Evolutionary conservation across 23 red algal species (phyloP).

Genomic region (Gracilariopsis chorda): DNA sequence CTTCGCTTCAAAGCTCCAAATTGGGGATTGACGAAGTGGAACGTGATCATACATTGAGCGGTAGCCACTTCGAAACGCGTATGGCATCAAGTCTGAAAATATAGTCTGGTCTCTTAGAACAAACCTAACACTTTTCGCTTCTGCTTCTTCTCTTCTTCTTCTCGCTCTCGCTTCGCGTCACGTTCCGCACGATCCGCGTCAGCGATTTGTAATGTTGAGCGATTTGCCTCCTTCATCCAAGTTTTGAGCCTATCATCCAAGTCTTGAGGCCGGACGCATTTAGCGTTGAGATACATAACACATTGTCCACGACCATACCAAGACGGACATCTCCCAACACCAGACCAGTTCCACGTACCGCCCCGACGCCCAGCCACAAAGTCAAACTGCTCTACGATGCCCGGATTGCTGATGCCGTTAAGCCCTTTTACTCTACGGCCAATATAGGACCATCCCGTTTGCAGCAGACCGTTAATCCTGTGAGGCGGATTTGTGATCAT

Average conservation of each 20-base stretch:
- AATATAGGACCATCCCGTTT: slow-evolving; percentile 46
- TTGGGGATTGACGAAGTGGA: too few relatives aligned
- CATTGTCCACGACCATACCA: slow-evolving; percentile 72
- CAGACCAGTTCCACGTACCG: slow-evolving; percentile 42
- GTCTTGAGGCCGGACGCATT: background rate
- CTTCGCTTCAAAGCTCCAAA: too few relatives aligned
- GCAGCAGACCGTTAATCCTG: slow-evolving; percentile 1
- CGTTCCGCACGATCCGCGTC: background rate
- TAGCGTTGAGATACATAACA: slow-evolving; percentile 44
- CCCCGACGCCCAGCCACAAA: background rate
- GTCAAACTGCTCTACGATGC: slow-evolving; percentile 49
- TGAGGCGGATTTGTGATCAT: background rate
- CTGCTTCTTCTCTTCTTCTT: background rate
- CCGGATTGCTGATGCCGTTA: slow-evolving; percentile 8
- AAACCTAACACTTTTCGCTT: background rate
- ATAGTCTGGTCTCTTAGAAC: background rate
- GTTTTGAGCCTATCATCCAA: background rate
- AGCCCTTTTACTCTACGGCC: slow-evolving; percentile 22
- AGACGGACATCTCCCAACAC: slow-evolving; percentile 56
- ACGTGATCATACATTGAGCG: too few relatives aligned
- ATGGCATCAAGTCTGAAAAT: too few relatives aligned
- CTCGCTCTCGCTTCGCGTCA: background rate
- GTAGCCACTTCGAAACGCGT: too few relatives aligned
- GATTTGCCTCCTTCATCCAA: background rate
- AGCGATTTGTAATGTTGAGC: background rate